phyloP scores from a whole-genome alignment of 352 stramenopile genomes.

The Globisporangium mamillatum region DNA sequence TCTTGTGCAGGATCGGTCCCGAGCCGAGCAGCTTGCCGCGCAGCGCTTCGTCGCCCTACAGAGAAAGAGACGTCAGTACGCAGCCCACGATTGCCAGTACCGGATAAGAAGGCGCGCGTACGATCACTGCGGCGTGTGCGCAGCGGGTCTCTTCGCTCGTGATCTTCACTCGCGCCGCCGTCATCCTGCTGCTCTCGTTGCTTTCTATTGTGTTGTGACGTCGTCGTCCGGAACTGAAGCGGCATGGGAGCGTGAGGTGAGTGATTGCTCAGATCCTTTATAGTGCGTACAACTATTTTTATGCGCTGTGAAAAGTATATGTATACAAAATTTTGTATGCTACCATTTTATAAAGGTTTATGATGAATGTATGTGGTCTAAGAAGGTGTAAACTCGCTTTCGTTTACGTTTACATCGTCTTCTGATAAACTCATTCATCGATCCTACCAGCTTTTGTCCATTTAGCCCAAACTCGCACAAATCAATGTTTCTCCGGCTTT shows the following conservation, averaged over 20 bases:
- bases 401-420: background rate
- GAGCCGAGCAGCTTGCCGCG: slow-evolving; percentile 47
- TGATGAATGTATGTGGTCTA: background rate
- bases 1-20: slow-evolving; percentile 46
- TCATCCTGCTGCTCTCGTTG: background rate
- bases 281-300: background rate
- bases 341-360: background rate
- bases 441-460: background rate
- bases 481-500: background rate
- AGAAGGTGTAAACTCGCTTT: background rate
- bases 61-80: background rate
- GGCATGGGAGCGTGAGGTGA: background rate
- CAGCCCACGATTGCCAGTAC: background rate
- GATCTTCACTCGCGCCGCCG: slow-evolving; percentile 14
- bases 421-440: background rate
- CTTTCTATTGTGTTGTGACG: background rate
- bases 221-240: background rate
- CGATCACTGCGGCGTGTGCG: slow-evolving; percentile 26
- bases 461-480: background rate
- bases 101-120: slow-evolving; percentile 3
- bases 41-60: slow-evolving; percentile 43
- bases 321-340: background rate
- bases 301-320: background rate
- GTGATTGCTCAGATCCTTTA: background rate
- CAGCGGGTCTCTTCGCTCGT: slow-evolving; percentile 27